Conservation (phyloP, 1,139 yeast genomes). For the Diutina neorugosa region DNA sequence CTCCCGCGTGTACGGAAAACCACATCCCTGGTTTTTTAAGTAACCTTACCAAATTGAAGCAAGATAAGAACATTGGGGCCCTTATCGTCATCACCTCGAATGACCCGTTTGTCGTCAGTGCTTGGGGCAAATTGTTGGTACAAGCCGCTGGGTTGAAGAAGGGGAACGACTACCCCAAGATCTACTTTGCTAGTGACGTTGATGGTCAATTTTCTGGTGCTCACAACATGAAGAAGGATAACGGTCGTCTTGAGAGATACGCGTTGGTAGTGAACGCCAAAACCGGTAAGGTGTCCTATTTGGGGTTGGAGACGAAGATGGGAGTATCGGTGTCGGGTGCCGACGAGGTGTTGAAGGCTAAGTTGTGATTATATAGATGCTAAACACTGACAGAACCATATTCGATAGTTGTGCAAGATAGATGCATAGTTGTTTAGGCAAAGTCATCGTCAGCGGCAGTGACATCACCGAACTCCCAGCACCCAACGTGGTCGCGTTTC, state of each 20-base stretch:
- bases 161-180: conserved; percentile 12
- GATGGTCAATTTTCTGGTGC: conserved; percentile 14
- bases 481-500: conserved; percentile 43
- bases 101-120: conserved; percentile 69
- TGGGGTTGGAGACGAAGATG: conserved; percentile 9
- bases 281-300: conserved; percentile 21
- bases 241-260: conserved; percentile 40
- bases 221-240: conserved; percentile 26
- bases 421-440: neutral
- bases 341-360: conserved; percentile 10
- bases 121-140: conserved; percentile 72
- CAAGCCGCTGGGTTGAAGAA: conserved; percentile 31
- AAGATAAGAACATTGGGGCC: conserved; percentile 53
- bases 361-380: conserved; percentile 8
- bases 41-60: conserved; percentile 37
- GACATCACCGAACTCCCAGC: conserved; percentile 78
- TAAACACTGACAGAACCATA: too few relatives aligned
- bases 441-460: conserved; percentile 37
- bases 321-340: conserved; percentile 10
- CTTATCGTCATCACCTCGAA: conserved; percentile 66
- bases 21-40: conserved; percentile 71
- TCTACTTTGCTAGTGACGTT: conserved; percentile 45
- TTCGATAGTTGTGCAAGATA: too few relatives aligned
- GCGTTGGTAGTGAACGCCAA: conserved; percentile 42
- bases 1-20: conserved; percentile 75